These are phyloP conservation scores for Ceratocystis colombiana DNA, from an alignment of 2,329 filamentous ascomycete species.

Conservation along the genomic window DNA sequence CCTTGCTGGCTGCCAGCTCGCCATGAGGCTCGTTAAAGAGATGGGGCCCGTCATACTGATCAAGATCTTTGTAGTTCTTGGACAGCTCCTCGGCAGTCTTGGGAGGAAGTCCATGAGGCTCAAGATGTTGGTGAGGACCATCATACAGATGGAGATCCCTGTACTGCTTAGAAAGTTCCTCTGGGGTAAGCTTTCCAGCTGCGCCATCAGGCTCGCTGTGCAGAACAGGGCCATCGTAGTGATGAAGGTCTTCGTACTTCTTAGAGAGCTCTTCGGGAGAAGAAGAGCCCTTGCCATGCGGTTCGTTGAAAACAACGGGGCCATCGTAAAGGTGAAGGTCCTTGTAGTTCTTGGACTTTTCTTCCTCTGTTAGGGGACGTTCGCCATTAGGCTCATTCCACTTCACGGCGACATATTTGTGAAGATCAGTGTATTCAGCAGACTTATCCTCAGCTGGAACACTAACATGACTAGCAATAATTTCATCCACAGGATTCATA, in stretches of 20 bases:
- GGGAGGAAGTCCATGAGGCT: conserved; percentile 25
- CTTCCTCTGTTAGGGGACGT: conserved; percentile 31
- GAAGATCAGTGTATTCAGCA: conserved; percentile 23
- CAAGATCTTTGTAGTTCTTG: conserved; percentile 34
- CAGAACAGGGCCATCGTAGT: conserved; percentile 30
- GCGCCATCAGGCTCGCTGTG: conserved; percentile 32
- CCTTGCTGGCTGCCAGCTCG: conserved; percentile 28
- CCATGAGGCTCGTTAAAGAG: conserved; percentile 23
- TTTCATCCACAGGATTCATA: conserved; percentile 34
- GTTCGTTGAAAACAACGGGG: conserved; percentile 29
- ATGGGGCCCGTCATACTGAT: conserved; percentile 31
- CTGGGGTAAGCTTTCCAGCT: conserved; percentile 25
- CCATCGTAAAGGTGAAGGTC: conserved; percentile 37
- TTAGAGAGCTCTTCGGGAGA: conserved; percentile 34
- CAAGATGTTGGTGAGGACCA: conserved; percentile 26
- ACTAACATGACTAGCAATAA: conserved; percentile 31
- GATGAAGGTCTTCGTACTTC: conserved; percentile 33
- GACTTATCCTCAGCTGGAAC: conserved; percentile 11
- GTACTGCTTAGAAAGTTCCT: conserved; percentile 32
- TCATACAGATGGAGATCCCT: conserved; percentile 33
- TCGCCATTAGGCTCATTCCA: conserved; percentile 35
- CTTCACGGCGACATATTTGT: conserved; percentile 31
- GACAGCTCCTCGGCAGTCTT: conserved; percentile 32
- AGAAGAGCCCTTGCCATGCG: conserved; percentile 25
- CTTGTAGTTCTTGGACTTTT: conserved; percentile 34